Evolutionary conservation across 768 basidiomycete species (phyloP).

Genomic region (Phaffia australis): DNA sequence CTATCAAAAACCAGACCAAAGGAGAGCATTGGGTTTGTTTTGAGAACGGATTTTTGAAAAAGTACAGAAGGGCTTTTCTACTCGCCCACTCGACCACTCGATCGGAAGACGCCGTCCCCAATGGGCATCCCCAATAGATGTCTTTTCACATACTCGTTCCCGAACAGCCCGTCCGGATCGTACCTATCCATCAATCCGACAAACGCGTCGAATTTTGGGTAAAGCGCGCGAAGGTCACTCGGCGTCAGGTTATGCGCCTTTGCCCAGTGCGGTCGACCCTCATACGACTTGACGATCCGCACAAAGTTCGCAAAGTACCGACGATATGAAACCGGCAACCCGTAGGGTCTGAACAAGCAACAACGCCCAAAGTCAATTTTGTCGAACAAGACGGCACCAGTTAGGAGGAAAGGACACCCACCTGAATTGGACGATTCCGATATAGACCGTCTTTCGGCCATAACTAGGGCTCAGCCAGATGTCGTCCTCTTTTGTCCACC

Average conservation of each 20-base stretch:
- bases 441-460: slow-evolving; percentile 72
- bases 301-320: slow-evolving; percentile 67
- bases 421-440: slow-evolving; percentile 97
- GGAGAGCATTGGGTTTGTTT: too few species aligned
- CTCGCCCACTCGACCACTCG: slow-evolving; percentile 4
- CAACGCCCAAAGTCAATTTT: not conserved
- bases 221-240: slow-evolving; percentile 52
- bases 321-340: slow-evolving; percentile 68
- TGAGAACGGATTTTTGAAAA: too few species aligned
- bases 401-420: slow-evolving; percentile 41
- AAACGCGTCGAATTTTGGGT: slow-evolving; percentile 76
- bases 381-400: not conserved
- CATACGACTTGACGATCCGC: slow-evolving; percentile 53
- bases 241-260: slow-evolving; percentile 72
- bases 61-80: not conserved
- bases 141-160: slow-evolving; percentile 78
- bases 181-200: slow-evolving; percentile 52
- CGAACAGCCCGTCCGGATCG: slow-evolving; percentile 59
- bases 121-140: slow-evolving; percentile 53
- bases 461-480: slow-evolving; percentile 88
- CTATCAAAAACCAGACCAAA: too few species aligned
- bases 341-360: slow-evolving; percentile 57
- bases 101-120: slow-evolving; percentile 44
- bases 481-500: slow-evolving; percentile 77
- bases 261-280: slow-evolving; percentile 91